phyloP scores from a whole-genome alignment of 129 eudicot genomes.

The sunflower (Helianthus annuus) region HanXRQr2.0-SUNRISE NC_035436.2:54492303-54492802 shows the following conservation, averaged over 20 bases:
- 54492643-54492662: constrained; percentile 56
- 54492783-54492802: constrained; percentile 21
- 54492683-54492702: constrained; percentile 47
- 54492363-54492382: constrained; percentile 46
- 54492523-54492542: constrained; percentile 28
- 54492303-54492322: constrained; percentile 34
- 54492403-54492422: constrained; percentile 36
- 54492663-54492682: constrained; percentile 30
- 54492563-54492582: constrained; percentile 1
- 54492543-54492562: constrained; percentile 15
- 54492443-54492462: constrained; percentile 16
- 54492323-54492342: constrained; percentile 40
- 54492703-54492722: constrained; percentile 65
- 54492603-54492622: constrained; percentile 27
- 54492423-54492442: constrained; percentile 10
- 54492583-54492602: constrained; percentile 28
- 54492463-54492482: constrained; percentile 22
- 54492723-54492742: constrained; percentile 94
- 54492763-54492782: constrained; percentile 9
- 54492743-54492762: constrained; percentile 69
- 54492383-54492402: constrained; percentile 47
- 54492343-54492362: constrained; percentile 45
- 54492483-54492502: constrained; percentile 22
- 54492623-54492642: constrained; percentile 17
- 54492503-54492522: constrained; percentile 28